Evolutionary conservation across 139 green algal genomes (phyloP).

Genomic region (Ostreobium quekettii): DNA sequence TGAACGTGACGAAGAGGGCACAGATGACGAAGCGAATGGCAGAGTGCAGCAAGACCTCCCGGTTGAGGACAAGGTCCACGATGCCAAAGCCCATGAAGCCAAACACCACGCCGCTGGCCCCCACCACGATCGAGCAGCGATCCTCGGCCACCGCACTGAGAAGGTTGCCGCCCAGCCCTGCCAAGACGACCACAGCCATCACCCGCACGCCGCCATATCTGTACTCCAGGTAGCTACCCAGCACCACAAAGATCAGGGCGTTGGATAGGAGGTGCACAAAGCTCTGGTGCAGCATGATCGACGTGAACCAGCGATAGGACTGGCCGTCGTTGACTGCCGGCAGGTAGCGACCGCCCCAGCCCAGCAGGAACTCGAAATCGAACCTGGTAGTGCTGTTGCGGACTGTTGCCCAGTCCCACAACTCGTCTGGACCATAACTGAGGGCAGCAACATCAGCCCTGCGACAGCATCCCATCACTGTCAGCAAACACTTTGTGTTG

Average conservation of each 20-base stretch:
- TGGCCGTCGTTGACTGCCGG: conserved; percentile 1
- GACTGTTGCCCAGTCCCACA: not conserved
- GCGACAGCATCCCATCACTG: no score
- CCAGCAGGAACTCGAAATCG: conserved; percentile 16
- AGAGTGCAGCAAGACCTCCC: not conserved
- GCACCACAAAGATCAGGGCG: conserved; percentile 16
- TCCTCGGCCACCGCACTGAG: conserved; percentile 17
- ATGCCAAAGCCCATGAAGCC: conserved; percentile 23
- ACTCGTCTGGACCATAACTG: conserved; percentile 12
- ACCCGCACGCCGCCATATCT: conserved; percentile 9
- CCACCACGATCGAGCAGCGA: conserved; percentile 24
- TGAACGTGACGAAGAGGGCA: not conserved
- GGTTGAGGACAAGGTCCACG: not conserved
- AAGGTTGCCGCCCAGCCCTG: conserved; percentile 27
- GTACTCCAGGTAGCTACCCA: conserved; percentile 13
- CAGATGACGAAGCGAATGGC: not conserved
- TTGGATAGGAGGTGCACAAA: conserved; percentile 22
- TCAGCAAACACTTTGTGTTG: no score
- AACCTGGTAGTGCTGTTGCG: conserved; percentile 4
- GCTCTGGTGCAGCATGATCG: conserved; percentile 13
- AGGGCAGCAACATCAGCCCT: no score
- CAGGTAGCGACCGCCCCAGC: conserved; percentile 17
- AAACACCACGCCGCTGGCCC: conserved; percentile 21
- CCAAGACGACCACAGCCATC: not conserved
- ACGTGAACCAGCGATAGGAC: conserved; percentile 22